Evolutionary conservation across 1,139 yeast genomes (phyloP), one percentile per base, ranked within the genome.

Genomic region (Blastobotrys malaysiensis): DNA sequence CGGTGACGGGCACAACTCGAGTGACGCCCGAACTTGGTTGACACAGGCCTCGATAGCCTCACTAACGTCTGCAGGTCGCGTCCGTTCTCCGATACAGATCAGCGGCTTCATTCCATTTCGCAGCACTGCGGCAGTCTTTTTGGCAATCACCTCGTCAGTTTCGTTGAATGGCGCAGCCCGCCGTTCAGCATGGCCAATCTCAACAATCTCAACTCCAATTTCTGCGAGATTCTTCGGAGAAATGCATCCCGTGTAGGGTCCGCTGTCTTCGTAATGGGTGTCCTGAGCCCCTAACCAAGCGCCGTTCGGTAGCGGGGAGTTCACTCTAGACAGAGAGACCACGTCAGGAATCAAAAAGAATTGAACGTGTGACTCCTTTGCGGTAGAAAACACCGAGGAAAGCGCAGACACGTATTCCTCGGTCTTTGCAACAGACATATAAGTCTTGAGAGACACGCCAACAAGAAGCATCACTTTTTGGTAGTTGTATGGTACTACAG

Each of bases 171-270:
- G 78, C 3, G 39, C 7, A 62, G 88, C 81, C 80, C 96, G 84
- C 80, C 96, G 86, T 77, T 88, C 96, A 59, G 96, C 88, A 79
- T 88, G 96, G 66, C 96, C 96, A 61, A 89, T 78, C 69, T 88
- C 83, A 57, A 89, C 89, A 88, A 95, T 87, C 59, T 78, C 79
- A 61, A 86, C 90, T 63, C 93, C 93, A 65, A 84, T 76, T 69
- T 88, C 96, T 71, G 84, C 81, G 64, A 88, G 73, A 71, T 86
- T 84, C 58, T 77, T 80, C 53, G 91, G 90, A 16, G 69, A 57
- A 69, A 84, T 79, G 74, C 88, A 96, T 71, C 97, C 97, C 59
- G 97, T 88, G 82, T 70, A 88, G 55, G 97, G 96, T 76, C 97
- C 97, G 50, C 88, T 80, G 55, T 83, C 83, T 78, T 87, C 88